phyloP scores from a whole-genome alignment of 257 asterid species.

The Solanum peruvianum region DNA sequence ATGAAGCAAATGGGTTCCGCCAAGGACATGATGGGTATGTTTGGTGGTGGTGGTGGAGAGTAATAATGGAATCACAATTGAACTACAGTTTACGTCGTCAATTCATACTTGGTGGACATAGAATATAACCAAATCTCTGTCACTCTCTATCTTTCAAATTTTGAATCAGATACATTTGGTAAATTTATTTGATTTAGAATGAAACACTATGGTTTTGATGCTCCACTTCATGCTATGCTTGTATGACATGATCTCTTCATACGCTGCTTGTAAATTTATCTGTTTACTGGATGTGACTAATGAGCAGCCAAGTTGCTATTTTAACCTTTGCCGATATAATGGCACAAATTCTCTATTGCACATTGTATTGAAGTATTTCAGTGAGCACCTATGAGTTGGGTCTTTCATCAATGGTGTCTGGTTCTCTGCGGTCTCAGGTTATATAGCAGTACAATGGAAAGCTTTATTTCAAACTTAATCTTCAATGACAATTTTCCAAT shows the following conservation, averaged over 20 bases:
- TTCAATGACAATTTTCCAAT: not conserved
- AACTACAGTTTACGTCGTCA: not conserved
- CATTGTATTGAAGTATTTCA: not conserved
- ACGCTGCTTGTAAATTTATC: not conserved
- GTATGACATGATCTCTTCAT: not conserved
- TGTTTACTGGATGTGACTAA: not conserved
- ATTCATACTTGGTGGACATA: not conserved
- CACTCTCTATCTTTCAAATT: not conserved
- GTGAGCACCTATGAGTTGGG: not conserved
- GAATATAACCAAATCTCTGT: not conserved
- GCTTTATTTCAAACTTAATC: not conserved
- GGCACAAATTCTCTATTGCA: not conserved
- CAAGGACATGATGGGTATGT: conserved; percentile 94
- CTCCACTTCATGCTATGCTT: not conserved
- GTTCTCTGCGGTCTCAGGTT: not conserved
- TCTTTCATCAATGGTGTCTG: not conserved
- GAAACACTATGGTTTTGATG: not conserved
- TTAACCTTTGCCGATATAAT: not conserved
- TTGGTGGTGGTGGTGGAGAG: conserved; percentile 75
- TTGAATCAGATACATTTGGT: not conserved
- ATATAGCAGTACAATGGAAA: not conserved
- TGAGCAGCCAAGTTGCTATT: not conserved
- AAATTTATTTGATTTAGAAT: not conserved
- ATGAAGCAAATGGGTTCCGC: conserved; percentile 88
- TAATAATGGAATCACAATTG: not conserved